Base-by-base conservation (phyloP, 495 filamentous ascomycete species). In the Xylaria palmicola region DNA sequence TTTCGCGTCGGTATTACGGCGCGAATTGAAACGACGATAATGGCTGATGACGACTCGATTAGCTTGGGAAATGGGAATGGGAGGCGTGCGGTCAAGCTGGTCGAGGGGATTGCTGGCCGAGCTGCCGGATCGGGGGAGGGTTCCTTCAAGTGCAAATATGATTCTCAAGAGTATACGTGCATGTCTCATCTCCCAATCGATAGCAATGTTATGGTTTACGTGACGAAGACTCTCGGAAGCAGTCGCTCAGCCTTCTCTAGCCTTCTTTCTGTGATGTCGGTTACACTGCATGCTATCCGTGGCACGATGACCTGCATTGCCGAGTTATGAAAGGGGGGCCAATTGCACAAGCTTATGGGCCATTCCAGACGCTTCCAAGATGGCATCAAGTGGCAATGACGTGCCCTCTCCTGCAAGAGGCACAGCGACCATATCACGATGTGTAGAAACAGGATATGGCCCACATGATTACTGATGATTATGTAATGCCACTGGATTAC, bases 121-220 rank as follows among this genome's bases (percentile, higher is more conserved):
- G 48, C 40, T 36, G 36, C 48, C 22, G 47, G 44, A 34, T 27
- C 15, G 17, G 22, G 47, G 37, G 32, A 47, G 17, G 39, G 24
- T 49, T 27, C 20, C 32, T 30, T 51, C 27, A 50, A 59, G 17
- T 45, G 39, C 34, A 56, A 62, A 50, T 57, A 55, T 17, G 24
- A 55, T 45, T 34, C 20, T 47, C 26, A 29, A 60, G 48, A 50
- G 44, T 57, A 50, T 51, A 52, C 10, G 6, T 55, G 43, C 59
- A 56, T 62, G n/a, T 45, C 50, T 54, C 39, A 50, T 56, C 44
- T 59, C 30, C n/a, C n/a, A n/a, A 59, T 57, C 50, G 7, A 59
- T 45, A 49, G 47, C 55, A n/a, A 34, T 37, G n/a, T 29, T 22
- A 36, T 26, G 19, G 49, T 49, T 51, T 34, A 13, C 20, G 48